Base-by-base conservation (phyloP, 1,284 basidiomycete genomes). In the Tilletia walkeri region DNA sequence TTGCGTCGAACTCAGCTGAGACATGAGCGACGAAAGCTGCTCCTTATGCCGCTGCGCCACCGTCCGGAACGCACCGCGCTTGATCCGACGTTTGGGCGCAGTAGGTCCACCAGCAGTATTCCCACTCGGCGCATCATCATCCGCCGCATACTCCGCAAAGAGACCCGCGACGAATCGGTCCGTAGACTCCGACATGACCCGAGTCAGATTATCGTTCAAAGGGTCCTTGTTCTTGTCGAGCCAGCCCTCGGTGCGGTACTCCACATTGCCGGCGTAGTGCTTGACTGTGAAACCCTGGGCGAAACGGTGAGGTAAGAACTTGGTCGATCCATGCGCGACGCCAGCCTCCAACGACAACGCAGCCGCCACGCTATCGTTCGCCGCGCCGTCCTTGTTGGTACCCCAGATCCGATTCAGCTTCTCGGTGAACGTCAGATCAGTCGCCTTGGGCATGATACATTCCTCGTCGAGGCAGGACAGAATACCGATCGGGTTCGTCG, bases 211-310 rank as follows among this genome's bases (percentile, higher is more conserved):
- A 83, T 98, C 95, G 84, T 99, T 98, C 74, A 99, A 86, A 0
- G 96, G 96, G 81, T 99, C 96, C 85, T 97, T 97, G 88, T 99
- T 99, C 89, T 99, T 99, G 86, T 96, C 94, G 73, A 99, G 87
- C 96, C 96, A 99, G 9, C 94, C 92, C 50, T 94, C 91, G 0
- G 95, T 98, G 61, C 91, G 88, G 80, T 99, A 99, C 81, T 98
- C 95, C 80, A 99, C 96, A 73, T 91, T 91, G 65, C 94, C 96
- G 0, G 96, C 96, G 82, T 99, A 99, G 84, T 99, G 96, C 76
- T 93, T 90, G 71, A 99, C 89, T 73, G 94, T 90, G 86, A 99
- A 99, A 14, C 96, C 95, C 80, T 94, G 76, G 61, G 93, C 91
- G 82, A 98, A 96, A 6, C 95, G 88, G 6, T 93, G 88, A 0